Percentiles rank a stretch among this genome's conserved stretches.
Conservation (phyloP, 2,329 filamentous ascomycete species). For the Alternaria novae-zelandiae region DNA sequence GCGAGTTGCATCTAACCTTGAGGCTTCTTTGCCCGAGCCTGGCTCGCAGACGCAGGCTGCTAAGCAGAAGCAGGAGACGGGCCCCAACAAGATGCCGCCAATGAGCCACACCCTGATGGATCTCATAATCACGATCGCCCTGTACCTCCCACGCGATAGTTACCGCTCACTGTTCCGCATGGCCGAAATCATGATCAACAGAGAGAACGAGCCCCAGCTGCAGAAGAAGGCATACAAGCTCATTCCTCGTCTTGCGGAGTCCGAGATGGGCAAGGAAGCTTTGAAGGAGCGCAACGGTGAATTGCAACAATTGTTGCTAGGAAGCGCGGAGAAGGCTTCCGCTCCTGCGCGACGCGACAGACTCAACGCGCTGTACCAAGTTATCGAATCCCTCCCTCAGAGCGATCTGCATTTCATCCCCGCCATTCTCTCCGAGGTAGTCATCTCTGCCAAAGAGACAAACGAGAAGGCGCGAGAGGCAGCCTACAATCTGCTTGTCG, state of each 20-base stretch:
- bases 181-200: slow-evolving; percentile 80
- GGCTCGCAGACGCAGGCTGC: slow-evolving; percentile 68
- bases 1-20: slow-evolving; percentile 24
- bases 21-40: slow-evolving; percentile 32
- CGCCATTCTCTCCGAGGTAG: slow-evolving; percentile 87
- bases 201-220: slow-evolving; percentile 83
- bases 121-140: slow-evolving; percentile 92
- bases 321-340: slow-evolving; percentile 82
- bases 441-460: slow-evolving; percentile 95
- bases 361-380: slow-evolving; percentile 78
- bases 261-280: slow-evolving; percentile 76
- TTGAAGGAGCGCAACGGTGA: slow-evolving; percentile 77
- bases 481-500: slow-evolving; percentile 87
- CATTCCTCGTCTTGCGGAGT: slow-evolving; percentile 86
- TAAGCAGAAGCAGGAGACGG: slow-evolving; percentile 66
- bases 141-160: slow-evolving; percentile 87
- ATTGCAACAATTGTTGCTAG: slow-evolving; percentile 80
- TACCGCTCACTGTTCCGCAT: slow-evolving; percentile 87
- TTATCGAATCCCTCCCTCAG: slow-evolving; percentile 79
- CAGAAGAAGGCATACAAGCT: slow-evolving; percentile 99
- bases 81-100: slow-evolving; percentile 81
- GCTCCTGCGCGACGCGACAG: slow-evolving; percentile 86
- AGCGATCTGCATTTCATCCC: slow-evolving; percentile 91
- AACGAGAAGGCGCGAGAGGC: slow-evolving; percentile 92
- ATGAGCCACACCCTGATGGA: slow-evolving; percentile 96